Evolutionary conservation across 306 rosid genomes (phyloP), one percentile per base, ranked within the genome.

Genomic region (Psophocarpus tetragonolobus): DNA sequence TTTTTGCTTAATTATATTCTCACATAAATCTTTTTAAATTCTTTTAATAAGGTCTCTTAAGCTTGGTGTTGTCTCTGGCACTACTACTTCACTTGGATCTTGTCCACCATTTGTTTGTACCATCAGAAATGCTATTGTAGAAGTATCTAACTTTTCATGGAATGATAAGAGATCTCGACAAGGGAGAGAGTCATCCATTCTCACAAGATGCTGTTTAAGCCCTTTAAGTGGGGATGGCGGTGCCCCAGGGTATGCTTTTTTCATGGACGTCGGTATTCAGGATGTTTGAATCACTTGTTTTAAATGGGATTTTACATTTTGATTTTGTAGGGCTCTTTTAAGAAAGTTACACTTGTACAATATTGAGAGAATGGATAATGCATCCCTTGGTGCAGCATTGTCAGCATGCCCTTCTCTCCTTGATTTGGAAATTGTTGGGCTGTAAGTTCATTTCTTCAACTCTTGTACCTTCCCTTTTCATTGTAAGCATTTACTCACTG

Each of bases 391-490:
- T 82, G 89, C 50, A 39, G 96, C 97, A 75, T 70, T 95, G 73
- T 86, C 86, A 2, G 94, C 93, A 24, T 95, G 99, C 80, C 97
- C 92, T 32, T 86, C 91, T 81, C 98, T 95, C 63, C 91, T 91
- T 79, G 99, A 95, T 87, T 84, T 92, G 84, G 98, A 95, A 91
- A 90, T 95, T 51, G 94, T 95, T 77, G 97, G 97, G 89, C 95
- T 95, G 99, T 95, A 92, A 86, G 98, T 78, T 78, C 17, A n/a
- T 90, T 81, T 42, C 60, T 78, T 57, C 71, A 60, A 45, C 47
- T 62, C 54, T 44, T 33, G 23, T 68, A 74, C 41, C 71, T 21
- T 71, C 62, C 13, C 36, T 69, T 79, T 56, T 67, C 71, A 30
- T 68, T 74, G 69, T 64, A 58, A 66, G 38, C 38, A 32, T 69